phyloP scores from a whole-genome alignment of 257 asterid genomes.

The Solanum medicagineum region DNA sequence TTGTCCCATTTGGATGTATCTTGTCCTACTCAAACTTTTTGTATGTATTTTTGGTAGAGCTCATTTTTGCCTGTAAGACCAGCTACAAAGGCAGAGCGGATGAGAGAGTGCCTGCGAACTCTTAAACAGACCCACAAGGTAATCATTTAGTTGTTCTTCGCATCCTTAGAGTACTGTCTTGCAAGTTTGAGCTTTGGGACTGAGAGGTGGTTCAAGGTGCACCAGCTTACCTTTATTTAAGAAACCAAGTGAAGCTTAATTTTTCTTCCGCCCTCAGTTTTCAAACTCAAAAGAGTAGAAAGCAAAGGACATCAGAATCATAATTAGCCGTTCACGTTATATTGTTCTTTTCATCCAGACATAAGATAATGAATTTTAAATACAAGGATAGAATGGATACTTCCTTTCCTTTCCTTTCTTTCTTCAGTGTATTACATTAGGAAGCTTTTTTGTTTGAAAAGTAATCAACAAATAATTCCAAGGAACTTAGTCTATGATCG shows the following conservation, averaged over 20 bases:
- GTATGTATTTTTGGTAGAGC: conserved; percentile 40
- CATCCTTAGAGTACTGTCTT: not conserved
- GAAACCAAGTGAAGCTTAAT: not conserved
- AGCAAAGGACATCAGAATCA: not conserved
- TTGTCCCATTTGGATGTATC: conserved; percentile 1
- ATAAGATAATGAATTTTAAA: not conserved
- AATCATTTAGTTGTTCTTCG: not conserved
- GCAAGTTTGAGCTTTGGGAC: not conserved
- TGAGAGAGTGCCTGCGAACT: conserved; percentile 90
- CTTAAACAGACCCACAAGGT: conserved; percentile 89
- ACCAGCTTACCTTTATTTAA: not conserved
- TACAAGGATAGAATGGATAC: not conserved
- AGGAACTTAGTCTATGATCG: not conserved
- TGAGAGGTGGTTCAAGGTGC: not conserved
- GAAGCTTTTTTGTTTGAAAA: not conserved
- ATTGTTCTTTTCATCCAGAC: not conserved
- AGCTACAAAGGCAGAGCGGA: conserved; percentile 85
- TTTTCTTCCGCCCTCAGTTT: not conserved
- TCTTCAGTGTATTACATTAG: not conserved
- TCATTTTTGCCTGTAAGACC: conserved; percentile 63
- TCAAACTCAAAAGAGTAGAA: not conserved
- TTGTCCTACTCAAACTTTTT: conserved; percentile 1
- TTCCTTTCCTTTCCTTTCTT: not conserved
- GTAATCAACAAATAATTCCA: not conserved
- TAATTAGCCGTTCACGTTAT: not conserved